phyloP scores from a whole-genome alignment of 495 filamentous ascomycete species.

The Pseudomonodictys pantanalensis region DNA sequence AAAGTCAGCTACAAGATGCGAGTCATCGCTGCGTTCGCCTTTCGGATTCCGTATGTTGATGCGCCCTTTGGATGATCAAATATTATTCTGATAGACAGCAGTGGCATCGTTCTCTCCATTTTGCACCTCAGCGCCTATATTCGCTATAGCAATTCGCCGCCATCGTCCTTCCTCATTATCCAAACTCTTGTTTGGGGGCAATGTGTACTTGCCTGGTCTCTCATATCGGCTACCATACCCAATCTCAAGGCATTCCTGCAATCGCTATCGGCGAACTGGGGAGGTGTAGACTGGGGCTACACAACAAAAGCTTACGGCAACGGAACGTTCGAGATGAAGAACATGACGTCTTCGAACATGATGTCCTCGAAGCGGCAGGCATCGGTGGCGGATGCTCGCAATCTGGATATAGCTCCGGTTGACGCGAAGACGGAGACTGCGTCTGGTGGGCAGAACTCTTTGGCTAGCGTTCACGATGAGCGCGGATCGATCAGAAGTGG shows the following conservation, averaged over 20 bases:
- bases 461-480: background rate
- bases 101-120: constrained; percentile 4
- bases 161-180: constrained; percentile 3
- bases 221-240: constrained; percentile 30
- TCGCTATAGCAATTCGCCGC: background rate
- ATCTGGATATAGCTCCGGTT: too few relatives aligned
- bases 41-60: constrained; percentile 27
- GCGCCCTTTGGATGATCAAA: too few relatives aligned
- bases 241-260: constrained; percentile 25
- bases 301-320: too few relatives aligned
- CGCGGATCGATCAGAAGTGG: background rate
- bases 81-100: too few relatives aligned
- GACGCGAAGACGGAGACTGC: background rate
- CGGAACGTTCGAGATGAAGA: too few relatives aligned
- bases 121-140: constrained; percentile 6
- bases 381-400: background rate
- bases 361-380: too few relatives aligned
- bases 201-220: constrained; percentile 9
- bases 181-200: constrained; percentile 11
- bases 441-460: background rate
- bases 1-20: constrained; percentile 2
- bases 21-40: constrained; percentile 27
- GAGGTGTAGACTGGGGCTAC: too few relatives aligned
- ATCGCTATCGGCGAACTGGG: constrained; percentile 5
- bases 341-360: too few relatives aligned